Base-by-base conservation (phyloP, 2,329 filamentous ascomycete species). In the Teratosphaeria destructans region DNA sequence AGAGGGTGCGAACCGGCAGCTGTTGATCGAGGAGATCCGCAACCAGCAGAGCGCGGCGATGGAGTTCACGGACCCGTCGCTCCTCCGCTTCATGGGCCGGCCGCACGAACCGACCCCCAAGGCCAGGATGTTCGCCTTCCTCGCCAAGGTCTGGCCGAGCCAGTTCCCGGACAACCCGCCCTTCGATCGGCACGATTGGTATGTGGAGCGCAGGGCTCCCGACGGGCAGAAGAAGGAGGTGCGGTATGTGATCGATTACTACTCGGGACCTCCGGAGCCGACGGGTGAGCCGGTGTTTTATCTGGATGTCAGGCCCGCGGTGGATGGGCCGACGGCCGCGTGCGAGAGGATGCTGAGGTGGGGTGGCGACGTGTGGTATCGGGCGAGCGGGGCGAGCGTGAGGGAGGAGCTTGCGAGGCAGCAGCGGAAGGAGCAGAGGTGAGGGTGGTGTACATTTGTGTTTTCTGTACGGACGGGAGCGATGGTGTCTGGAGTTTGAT, bases 171-270 rank as follows among this genome's bases (percentile, higher is more conserved):
- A 87, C 7, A 87, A 90, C 57, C 88, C 90, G 11, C 94, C 94
- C 1, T 99, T 99, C 69, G 94, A 99, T 75, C 85, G 94, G 62
- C 94, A 99, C 73, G 94, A 99, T 73, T 99, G 94, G 94, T 97
- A 87, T 71, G 89, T 99, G 52, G 82, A 89, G 64, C 82, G 94
- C 63, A 82, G 87, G 37, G 75, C 82, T 55, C 77, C 79, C 5
- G 80, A 85, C 58, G 89, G 89, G 32, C 73, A 85, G 60, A 80
- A 79, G 68, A 87, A 86, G 72, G 87, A 96, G 77, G 80, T 96
- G 54, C 85, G 94, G 68, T 99, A 99, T 73, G 85, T 99, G 59
- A 99, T 99, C 72, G 94, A 99, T 74, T 97, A 96, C 76, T 97
- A 97, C 75, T 87, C 88, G 37, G 93, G 86, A 5, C 85, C 86